Evolutionary conservation across 108 stramenopile species (phyloP), one percentile per base, ranked within the genome.

Genomic region (Cylindrotheca fusiformis): DNA sequence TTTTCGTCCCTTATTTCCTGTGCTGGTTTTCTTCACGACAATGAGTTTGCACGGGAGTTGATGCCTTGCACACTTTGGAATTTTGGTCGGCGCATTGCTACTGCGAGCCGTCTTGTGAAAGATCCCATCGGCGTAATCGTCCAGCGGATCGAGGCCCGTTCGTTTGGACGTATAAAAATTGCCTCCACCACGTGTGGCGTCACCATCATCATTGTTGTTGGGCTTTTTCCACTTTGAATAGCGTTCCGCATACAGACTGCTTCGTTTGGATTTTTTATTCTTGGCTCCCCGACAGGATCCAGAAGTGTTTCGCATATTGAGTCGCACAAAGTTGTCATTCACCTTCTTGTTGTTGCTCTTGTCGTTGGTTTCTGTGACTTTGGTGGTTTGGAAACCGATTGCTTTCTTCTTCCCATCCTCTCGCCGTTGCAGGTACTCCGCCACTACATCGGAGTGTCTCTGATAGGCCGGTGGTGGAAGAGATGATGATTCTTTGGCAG

Each of bases 321-420:
- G 77, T 18, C 84, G 79, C 25, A 95, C 88, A 75, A 90, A 95
- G 56, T 95, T 95, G 48, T 84, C 93, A 67, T 86, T 88, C 56
- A 3, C 36, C 36, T 41, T 41, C 36, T 41, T 14, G 14, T 41
- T 41, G 36, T 14, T 41, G 10, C 6, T 41, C 36, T 41, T 41
- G 36, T 14, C 14, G 6, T 41, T 41, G 6, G 36, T 10, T 14
- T 6, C 10, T 14, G 14, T 10, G 10, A 10, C 14, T 6, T 41
- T 41, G 36, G 10, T 14, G 14, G 10, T 41, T 41, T 41, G 36
- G 6, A 10, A 10, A 6, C 14, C 36, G 10, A 10, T 41, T 6
- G 36, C 36, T 14, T 14, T 41, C 6, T 10, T 41, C 14, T 41
- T 14, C 36, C 14, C 36, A 6, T 41, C 36, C 36, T 41, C 36